Base-by-base conservation (phyloP, 2,329 filamentous ascomycete species). In the Penicillium occitanis region DNA sequence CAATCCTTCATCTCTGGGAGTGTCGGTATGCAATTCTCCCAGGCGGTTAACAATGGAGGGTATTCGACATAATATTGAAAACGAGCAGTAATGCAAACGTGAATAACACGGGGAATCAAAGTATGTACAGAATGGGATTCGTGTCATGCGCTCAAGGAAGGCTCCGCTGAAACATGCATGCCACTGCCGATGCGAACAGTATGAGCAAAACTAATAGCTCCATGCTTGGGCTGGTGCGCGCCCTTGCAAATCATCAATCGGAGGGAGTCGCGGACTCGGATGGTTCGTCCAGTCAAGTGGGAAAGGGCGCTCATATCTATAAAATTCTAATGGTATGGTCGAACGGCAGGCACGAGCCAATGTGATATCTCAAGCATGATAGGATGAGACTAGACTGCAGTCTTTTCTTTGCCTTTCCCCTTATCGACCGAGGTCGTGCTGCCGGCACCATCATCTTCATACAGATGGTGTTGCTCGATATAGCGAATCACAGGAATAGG, bases 401-500 rank as follows among this genome's bases (percentile, higher is more conserved):
- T 70, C 35, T 74, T 35, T 25, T 57, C 73, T 30, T 67, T 70
- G 19, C 70, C 72, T 65, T 79, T 79, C 33, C 74, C 76, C 61
- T 78, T 79, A 60, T 79, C 76, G 28, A 63, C 40, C 17, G 72
- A 69, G 2, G 72, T 67, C 5, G 74, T 67, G 58, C 65, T 65
- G 8, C 68, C 68, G 22, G 71, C 68, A 40, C 73, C 70, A 53
- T 85, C 78, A 60, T 89, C 87, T 66, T 84, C 81, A 72, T 91
- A 92, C 3, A 92, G 78, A 44, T 83, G 82, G 68, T 91, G 84
- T 68, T 90, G 82, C 66, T 89, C 85, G 68, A 92, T 91, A 73
- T 92, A 92, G 66, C 88, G 82, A 64, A 92, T 90, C 58, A 94
- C 91, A 3, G 87, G 87, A 50, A 89, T 86, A 0, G 92, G 91